These are phyloP conservation scores for Nicotiana noctiflora DNA, from an alignment of 257 asterid species.

Conservation along the genomic window DNA sequence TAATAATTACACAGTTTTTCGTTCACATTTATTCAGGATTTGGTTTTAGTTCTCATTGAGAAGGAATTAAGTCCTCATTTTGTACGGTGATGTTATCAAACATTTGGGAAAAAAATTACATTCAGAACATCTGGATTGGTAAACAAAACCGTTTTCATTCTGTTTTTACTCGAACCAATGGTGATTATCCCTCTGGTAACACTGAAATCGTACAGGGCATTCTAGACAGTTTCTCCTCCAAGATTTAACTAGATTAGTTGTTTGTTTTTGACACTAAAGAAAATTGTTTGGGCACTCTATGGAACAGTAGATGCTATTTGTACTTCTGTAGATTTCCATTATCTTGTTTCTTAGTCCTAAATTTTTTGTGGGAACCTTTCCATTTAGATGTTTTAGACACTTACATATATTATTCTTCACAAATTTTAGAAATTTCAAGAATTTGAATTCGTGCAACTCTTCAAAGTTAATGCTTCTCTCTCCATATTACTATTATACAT, in stretches of 20 bases:
- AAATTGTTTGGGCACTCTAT: background rate
- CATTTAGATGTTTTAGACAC: background rate
- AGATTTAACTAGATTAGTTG: background rate
- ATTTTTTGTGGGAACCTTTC: background rate
- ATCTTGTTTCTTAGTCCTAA: background rate
- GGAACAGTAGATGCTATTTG: background rate
- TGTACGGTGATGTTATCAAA: conserved; percentile 1
- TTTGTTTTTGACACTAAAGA: background rate
- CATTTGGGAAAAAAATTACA: background rate
- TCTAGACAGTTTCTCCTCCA: background rate
- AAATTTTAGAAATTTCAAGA: background rate
- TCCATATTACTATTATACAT: too few species aligned
- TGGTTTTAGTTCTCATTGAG: background rate
- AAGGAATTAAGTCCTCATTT: background rate
- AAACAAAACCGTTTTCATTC: background rate
- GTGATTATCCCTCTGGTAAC: background rate
- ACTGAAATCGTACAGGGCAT: background rate
- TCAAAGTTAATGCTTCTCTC: background rate
- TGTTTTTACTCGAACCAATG: background rate
- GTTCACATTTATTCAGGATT: background rate
- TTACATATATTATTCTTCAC: background rate
- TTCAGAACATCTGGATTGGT: background rate
- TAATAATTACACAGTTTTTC: background rate
- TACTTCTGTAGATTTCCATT: background rate
- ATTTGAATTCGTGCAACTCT: background rate